Percentiles rank a stretch among this genome's conserved stretches.
phyloP scores from a whole-genome alignment of 352 stramenopile genomes.

The Globisporangium nagaii region DNA sequence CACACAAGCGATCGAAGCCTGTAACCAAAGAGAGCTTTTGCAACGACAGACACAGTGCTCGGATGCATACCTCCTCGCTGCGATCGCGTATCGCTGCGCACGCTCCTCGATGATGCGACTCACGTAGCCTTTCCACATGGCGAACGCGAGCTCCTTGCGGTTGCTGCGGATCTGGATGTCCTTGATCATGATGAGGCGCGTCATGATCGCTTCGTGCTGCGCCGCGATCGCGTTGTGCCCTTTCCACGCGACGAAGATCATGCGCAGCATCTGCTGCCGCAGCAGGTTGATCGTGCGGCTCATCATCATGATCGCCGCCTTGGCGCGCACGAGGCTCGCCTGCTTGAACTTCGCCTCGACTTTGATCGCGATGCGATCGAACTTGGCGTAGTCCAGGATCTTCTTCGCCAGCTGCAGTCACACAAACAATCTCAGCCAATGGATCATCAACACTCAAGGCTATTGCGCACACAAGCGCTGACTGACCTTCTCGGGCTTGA shows the following conservation, averaged over 20 bases:
- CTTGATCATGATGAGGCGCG: slow-evolving; percentile 62
- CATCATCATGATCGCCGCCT: slow-evolving; percentile 82
- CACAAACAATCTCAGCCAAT: no score
- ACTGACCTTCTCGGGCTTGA: slow-evolving; percentile 47
- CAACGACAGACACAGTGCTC: no score
- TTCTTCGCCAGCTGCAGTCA: slow-evolving; percentile 49
- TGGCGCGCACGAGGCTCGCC: slow-evolving; percentile 66
- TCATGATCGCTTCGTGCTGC: slow-evolving; percentile 48
- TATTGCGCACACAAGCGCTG: no score
- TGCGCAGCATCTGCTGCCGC: slow-evolving; percentile 59
- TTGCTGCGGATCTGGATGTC: slow-evolving; percentile 46
- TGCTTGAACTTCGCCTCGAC: slow-evolving; percentile 73
- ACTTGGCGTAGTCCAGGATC: slow-evolving; percentile 75
- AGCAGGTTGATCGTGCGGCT: slow-evolving; percentile 51
- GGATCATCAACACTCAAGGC: no score
- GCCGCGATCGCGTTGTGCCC: slow-evolving; percentile 43
- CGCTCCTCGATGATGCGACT: slow-evolving; percentile 50
- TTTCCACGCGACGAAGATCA: slow-evolving; percentile 76
- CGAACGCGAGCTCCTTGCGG: slow-evolving; percentile 40
- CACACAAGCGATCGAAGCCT: background rate
- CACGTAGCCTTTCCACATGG: slow-evolving; percentile 55
- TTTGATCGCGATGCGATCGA: slow-evolving; percentile 70
- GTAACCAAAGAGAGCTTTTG: no score
- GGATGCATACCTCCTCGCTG: slow-evolving; percentile 44
- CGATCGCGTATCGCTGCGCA: slow-evolving; percentile 50